phyloP scores from a whole-genome alignment of 805 yeast genomes.

The Yamadazyma scolyti region DNA sequence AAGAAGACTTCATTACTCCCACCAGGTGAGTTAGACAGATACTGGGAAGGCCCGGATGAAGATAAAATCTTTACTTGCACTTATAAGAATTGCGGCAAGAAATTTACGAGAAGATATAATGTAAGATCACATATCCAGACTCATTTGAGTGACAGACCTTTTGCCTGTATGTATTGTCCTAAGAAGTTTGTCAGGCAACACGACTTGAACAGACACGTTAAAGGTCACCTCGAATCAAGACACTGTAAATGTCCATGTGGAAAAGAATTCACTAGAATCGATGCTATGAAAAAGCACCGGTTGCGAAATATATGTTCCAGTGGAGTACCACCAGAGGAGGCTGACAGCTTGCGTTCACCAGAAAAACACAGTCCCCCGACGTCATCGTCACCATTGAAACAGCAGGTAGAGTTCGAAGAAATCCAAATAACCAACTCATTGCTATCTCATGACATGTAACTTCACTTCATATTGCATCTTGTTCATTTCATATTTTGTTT shows the following conservation, averaged over 20 bases:
- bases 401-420: no score
- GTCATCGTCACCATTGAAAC: no score
- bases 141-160: conserved; percentile 92
- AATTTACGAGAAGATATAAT: conserved; percentile 84
- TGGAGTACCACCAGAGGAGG: conserved; percentile 38
- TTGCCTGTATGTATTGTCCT: conserved; percentile 70
- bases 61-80: conserved; percentile 71
- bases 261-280: conserved; percentile 86
- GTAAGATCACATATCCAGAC: conserved; percentile 95
- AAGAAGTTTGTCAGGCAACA: conserved; percentile 94
- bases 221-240: conserved; percentile 74
- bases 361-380: no score
- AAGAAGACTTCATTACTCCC: conserved; percentile 71
- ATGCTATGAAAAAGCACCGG: conserved; percentile 81
- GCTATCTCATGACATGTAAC: no score
- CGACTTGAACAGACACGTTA: conserved; percentile 85
- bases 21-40: conserved; percentile 83
- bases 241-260: conserved; percentile 82
- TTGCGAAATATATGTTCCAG: conserved; percentile 79
- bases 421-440: no score
- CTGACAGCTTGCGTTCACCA: conserved; percentile 5
- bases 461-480: no score
- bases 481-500: no score
- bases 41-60: conserved; percentile 75
- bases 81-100: conserved; percentile 74